These are phyloP conservation scores for Ophiostoma australiae DNA, from an alignment of 2,329 filamentous ascomycete genomes.

Conservation along the genomic window DNA sequence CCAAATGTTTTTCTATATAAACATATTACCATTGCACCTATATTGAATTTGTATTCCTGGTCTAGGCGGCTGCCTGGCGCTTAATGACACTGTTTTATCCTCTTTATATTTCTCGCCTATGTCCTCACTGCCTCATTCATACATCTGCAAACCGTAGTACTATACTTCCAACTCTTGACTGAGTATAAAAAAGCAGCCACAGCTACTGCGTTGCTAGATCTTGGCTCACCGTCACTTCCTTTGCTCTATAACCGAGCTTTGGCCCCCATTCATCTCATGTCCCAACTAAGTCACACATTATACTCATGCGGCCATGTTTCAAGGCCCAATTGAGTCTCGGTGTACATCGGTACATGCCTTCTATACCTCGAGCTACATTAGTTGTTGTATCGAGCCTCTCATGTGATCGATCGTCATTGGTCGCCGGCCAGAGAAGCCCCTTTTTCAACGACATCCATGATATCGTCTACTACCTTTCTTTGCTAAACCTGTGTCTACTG, in stretches of 20 bases:
- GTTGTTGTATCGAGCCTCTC: background rate
- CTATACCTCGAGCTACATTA: background rate
- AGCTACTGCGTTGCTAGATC: background rate
- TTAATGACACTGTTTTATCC: background rate
- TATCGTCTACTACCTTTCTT: background rate
- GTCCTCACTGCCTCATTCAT: background rate
- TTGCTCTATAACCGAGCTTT: background rate
- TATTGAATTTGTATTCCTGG: background rate
- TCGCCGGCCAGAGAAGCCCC: background rate
- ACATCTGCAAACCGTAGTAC: background rate
- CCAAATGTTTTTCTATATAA: background rate
- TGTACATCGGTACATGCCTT: background rate
- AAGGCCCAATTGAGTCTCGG: background rate
- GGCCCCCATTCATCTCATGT: background rate
- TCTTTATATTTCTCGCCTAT: background rate
- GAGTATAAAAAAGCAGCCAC: background rate
- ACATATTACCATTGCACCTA: background rate
- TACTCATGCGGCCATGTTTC: conserved; percentile 3
- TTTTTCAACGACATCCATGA: conserved; percentile 7
- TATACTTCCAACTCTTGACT: background rate
- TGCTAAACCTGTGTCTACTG: background rate
- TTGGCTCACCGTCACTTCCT: background rate
- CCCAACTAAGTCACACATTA: background rate
- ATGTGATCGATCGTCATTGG: background rate
- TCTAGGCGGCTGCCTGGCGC: conserved; percentile 7